phyloP scores from a whole-genome alignment of 345 rosid genomes.

The Moringa oleifera region DNA sequence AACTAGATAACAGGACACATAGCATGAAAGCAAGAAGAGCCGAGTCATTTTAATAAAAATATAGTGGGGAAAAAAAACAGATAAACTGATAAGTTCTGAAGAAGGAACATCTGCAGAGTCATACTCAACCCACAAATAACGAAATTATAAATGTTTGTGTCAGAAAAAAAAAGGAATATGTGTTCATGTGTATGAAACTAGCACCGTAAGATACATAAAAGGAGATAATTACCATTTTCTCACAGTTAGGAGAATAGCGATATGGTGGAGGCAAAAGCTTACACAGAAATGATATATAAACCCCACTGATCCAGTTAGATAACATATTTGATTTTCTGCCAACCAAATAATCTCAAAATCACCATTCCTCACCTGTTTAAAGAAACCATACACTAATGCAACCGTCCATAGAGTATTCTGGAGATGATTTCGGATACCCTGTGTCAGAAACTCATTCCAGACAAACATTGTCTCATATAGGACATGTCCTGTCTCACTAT shows the following conservation, averaged over 20 bases:
- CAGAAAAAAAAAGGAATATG: neutral
- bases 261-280: neutral
- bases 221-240: too few relatives aligned
- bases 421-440: constrained; percentile 83
- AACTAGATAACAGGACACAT: constrained; percentile 2
- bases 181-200: neutral
- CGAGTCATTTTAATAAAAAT: neutral
- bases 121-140: neutral
- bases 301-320: too few relatives aligned
- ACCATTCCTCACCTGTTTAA: constrained; percentile 71
- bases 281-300: neutral
- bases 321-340: constrained; percentile 7
- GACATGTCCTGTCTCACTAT: constrained; percentile 56
- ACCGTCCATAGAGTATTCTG: constrained; percentile 93
- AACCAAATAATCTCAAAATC: constrained; percentile 14
- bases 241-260: neutral
- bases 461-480: constrained; percentile 95
- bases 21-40: constrained; percentile 5
- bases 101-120: neutral
- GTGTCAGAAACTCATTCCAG: constrained; percentile 96
- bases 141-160: neutral
- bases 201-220: neutral
- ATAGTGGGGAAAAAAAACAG: too few relatives aligned
- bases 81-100: neutral
- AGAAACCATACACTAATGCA: constrained; percentile 93